Percentiles rank a stretch among this genome's conserved stretches.
Conservation (phyloP, 345 rosid species). For the Eucalyptus microcorys region DNA sequence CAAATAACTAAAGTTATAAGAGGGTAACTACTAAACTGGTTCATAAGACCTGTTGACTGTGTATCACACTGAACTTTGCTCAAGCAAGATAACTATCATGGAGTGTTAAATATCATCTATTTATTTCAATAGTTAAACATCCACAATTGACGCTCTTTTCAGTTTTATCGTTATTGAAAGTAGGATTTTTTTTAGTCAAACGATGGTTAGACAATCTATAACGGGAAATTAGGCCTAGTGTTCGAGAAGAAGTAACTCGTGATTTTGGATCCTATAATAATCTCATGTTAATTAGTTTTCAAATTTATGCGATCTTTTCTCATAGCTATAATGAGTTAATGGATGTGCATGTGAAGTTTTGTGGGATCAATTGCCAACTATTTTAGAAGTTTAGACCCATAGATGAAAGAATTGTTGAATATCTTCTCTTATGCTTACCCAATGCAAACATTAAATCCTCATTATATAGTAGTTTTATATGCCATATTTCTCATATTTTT, state of each 20-base stretch:
- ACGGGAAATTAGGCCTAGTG: neutral
- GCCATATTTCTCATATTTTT: neutral
- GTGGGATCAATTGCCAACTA: neutral
- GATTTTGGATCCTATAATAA: neutral
- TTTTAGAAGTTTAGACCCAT: neutral
- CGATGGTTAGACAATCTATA: neutral
- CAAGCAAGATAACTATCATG: neutral
- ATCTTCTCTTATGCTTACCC: neutral
- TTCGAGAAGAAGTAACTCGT: neutral
- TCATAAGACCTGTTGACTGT: neutral
- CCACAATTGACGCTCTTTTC: neutral
- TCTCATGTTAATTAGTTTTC: neutral
- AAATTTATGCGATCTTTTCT: neutral
- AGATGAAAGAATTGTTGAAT: neutral
- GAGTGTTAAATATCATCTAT: neutral
- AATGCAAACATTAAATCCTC: neutral
- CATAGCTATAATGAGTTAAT: neutral
- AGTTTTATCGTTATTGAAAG: neutral
- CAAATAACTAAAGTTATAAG: neutral
- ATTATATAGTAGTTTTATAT: neutral
- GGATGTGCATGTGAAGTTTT: neutral
- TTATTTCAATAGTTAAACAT: neutral
- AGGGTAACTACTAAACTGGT: neutral
- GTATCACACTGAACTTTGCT: neutral
- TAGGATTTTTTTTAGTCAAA: neutral